Base-by-base conservation (phyloP, 805 yeast genomes). In the Kluyveromyces aestuarii region DNA sequence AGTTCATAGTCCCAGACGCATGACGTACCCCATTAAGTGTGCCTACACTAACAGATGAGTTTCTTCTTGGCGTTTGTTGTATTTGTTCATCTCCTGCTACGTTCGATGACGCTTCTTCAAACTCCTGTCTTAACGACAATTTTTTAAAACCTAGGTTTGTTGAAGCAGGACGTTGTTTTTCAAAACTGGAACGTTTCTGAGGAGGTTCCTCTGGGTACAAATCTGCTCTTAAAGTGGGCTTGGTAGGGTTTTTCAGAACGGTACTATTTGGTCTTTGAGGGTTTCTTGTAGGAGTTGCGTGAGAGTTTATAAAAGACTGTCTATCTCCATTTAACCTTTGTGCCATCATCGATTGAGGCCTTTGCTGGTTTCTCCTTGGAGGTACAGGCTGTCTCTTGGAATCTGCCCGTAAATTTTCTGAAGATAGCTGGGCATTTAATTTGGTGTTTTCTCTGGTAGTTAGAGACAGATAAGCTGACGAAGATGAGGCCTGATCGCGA, bases 361-460 rank as follows among this genome's bases (percentile, higher is more conserved):
- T 53, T 21, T 50, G 41, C 11, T 44, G 37, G 27, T 45, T 49
- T 25, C 48, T 59, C 8, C 50, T 50, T 27, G 33, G 45, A 38
- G 16, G 44, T 18, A n/a, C 21, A 27, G 19, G 44, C 35, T 43
- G 54, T 27, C 33, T 50, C 11, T 19, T 37, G 30, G 39, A 39
- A 40, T 46, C 42, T 10, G 36, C 44, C 8, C 46, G 40, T 30
- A 49, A 41, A 46, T 50, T 47, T 47, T 67, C 67, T n/a, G 68
- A 59, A 7, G 81, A 73, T 59, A 79, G 61, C 51, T 76, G 75
- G 1, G 91, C 84, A 64, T 85, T 85, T 49, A 83, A 60, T 50
- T 89, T 72, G 0, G 93, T 85, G 62, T 85, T 85, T 59, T 84
- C 89, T 1, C 90, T 90, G 0, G 93, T 85, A 1, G 90, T 75